Percentiles rank a stretch among this genome's conserved stretches.
Evolutionary conservation across 176 grass and related monocot genomes (phyloP).

Genomic region (Saccharum officinarum): DNA sequence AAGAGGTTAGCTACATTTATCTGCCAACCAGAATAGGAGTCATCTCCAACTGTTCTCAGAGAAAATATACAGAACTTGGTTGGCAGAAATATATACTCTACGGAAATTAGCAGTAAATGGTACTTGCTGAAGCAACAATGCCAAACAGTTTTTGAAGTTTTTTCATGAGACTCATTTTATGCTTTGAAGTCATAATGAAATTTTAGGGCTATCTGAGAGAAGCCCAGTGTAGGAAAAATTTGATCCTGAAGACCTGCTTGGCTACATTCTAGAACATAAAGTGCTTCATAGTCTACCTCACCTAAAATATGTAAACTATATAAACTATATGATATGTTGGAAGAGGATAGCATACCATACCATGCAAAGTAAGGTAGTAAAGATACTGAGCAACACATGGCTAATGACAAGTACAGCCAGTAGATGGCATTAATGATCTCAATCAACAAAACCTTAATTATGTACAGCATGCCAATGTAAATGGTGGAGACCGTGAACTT

Average conservation of each 20-base stretch:
- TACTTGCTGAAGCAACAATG: background rate
- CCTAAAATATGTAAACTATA: background rate
- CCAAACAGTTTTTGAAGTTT: too few species aligned
- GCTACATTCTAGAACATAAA: background rate
- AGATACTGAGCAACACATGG: background rate
- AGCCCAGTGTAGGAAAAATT: background rate
- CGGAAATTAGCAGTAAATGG: slow-evolving; percentile 2
- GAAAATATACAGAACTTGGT: background rate
- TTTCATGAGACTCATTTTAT: background rate
- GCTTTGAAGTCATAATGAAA: background rate
- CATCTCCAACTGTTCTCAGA: background rate
- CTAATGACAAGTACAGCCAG: background rate
- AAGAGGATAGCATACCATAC: background rate
- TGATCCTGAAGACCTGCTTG: background rate
- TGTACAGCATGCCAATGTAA: background rate
- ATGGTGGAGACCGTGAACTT: slow-evolving; percentile 1
- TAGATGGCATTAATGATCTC: slow-evolving; percentile 21
- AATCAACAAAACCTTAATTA: background rate
- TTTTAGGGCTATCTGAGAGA: background rate
- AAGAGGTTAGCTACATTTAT: slow-evolving; percentile 13
- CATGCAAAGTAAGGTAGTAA: background rate
- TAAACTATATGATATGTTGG: background rate
- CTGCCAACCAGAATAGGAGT: background rate
- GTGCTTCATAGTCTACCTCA: background rate
- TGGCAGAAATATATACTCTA: slow-evolving; percentile 4